These are phyloP conservation scores for Gossypium herbaceum DNA, from an alignment of 345 rosid genomes.

Conservation along the genomic window DNA sequence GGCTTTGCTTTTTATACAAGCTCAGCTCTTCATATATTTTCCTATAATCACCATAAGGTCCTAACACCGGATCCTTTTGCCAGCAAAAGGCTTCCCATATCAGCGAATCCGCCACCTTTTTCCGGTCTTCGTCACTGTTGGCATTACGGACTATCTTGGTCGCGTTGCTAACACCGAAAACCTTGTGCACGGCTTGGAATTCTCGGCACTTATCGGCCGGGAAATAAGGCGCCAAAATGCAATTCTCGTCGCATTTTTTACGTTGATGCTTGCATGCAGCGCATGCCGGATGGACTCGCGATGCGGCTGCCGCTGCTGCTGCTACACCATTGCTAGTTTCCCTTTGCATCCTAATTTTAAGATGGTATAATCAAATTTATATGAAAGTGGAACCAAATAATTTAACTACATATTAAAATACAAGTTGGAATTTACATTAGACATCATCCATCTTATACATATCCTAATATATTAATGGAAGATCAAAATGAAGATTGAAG, in stretches of 20 bases:
- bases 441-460: too few species aligned
- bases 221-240: constrained; percentile 47
- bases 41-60: constrained; percentile 54
- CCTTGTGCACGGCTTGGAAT: constrained; percentile 48
- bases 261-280: constrained; percentile 71
- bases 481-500: not conserved
- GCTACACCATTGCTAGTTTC: not conserved
- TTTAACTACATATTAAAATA: not conserved
- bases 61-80: constrained; percentile 59
- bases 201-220: constrained; percentile 37
- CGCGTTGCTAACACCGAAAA: constrained; percentile 55
- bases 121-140: constrained; percentile 37
- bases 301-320: not conserved
- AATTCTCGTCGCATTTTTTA: constrained; percentile 47
- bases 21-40: constrained; percentile 52
- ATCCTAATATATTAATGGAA: not conserved
- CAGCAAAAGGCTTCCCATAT: constrained; percentile 81
- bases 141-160: constrained; percentile 48
- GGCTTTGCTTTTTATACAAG: constrained; percentile 31
- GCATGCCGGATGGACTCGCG: constrained; percentile 38
- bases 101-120: constrained; percentile 48
- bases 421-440: too few species aligned
- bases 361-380: not conserved
- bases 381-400: not conserved
- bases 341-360: constrained; percentile 8